Base-by-base conservation (phyloP, 2,329 filamentous ascomycete species). In the Fusarium devonianum region DNA sequence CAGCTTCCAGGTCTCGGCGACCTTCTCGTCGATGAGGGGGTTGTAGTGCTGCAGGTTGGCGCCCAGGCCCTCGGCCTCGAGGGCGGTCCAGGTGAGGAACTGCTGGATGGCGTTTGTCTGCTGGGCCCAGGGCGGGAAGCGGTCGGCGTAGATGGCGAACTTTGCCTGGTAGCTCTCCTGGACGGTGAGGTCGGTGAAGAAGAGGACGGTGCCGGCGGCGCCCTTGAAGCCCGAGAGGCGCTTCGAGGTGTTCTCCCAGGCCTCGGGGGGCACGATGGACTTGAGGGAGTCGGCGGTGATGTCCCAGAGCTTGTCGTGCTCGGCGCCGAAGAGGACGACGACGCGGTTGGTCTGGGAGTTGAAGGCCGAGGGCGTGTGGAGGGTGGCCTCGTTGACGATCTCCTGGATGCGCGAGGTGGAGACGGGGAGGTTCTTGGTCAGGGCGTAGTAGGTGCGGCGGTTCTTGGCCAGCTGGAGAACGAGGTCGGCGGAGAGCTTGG, bases 21-120 rank as follows among this genome's bases (percentile, higher is more conserved):
- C 87, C 75, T 86, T 84, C 59, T 80, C 78, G 74, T 96, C 88
- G 63, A 95, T 84, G 49, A 96, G 73, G 14, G 91, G 91, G 82
- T 91, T 94, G 80, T 96, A 96, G 78, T 96, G 92, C 80, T 96
- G 92, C 42, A 96, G 81, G 80, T 92, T 96, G 69, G 87, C 89
- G 60, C 91, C 91, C 47, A 95, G 83, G 21, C 92, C 91, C 70
- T 94, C 90, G 53, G 86, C 80, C 75, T 92, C 89, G 48, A 96
- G 84, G 4, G 87, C 89, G 13, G 86, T 87, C 92, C 92, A 96
- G 62, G 91, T 70, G 59, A 84, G 78, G 74, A 83, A 88, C 78
- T 96, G 89, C 71, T 75, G 67, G 85, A 96, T 96, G 72, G 82
- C 92, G 70, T 81, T 82, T 56, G 86, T 85, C 75, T 96, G 90